A percentile compares a stretch with the other conserved stretches of the same genome.
phyloP scores from a whole-genome alignment of 2,329 filamentous ascomycete species.

The Cercospora brassicicola region DNA sequence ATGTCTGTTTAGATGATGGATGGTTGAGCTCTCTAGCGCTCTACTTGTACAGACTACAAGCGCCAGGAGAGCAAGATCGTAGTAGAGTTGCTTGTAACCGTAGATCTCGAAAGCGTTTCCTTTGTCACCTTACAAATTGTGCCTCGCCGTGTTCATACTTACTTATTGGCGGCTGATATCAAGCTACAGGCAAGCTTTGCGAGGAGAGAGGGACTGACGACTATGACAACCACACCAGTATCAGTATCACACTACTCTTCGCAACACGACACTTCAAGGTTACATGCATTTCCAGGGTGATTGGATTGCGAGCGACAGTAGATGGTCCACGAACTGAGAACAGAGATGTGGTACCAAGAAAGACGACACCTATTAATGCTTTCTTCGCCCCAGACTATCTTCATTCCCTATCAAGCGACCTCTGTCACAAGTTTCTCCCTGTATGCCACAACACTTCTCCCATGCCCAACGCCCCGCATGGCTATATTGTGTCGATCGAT shows the following conservation, averaged over 20 bases:
- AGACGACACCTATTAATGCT: neutral
- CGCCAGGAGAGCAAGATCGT: constrained; percentile 29
- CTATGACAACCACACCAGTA: neutral
- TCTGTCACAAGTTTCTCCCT: constrained; percentile 21
- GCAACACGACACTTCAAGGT: neutral
- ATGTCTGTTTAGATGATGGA: constrained; percentile 20
- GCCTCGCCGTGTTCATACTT: neutral
- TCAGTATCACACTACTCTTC: neutral
- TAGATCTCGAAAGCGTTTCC: constrained; percentile 34
- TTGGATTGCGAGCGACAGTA: neutral
- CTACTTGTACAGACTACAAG: constrained; percentile 33
- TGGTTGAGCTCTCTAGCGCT: constrained; percentile 28
- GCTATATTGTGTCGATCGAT: constrained; percentile 25
- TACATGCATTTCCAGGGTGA: neutral
- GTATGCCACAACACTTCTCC: constrained; percentile 48
- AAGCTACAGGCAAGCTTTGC: neutral
- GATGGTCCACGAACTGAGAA: neutral
- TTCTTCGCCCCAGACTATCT: neutral
- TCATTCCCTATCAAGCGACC: neutral
- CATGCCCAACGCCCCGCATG: constrained; percentile 45
- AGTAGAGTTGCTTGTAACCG: constrained; percentile 28
- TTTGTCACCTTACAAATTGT: constrained; percentile 20
- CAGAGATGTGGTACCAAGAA: neutral
- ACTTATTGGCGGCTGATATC: neutral
- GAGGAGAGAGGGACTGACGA: neutral